A percentile compares a stretch with the other conserved stretches of the same genome.
Evolutionary conservation across 73 alveolate genomes (phyloP).

Genomic region (Urostyla sp.): DNA sequence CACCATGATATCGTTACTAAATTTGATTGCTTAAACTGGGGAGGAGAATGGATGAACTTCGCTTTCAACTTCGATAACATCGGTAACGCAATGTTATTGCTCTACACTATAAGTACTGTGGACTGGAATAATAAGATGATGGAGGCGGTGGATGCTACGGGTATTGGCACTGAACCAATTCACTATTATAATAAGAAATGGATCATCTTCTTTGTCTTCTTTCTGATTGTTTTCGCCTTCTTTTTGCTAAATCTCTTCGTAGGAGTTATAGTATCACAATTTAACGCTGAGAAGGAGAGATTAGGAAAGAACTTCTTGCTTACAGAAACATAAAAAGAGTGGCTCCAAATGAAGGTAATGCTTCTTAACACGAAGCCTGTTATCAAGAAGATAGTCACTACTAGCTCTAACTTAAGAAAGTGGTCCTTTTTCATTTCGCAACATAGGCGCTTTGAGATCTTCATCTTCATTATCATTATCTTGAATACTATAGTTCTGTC

Average conservation of each 20-base stretch:
- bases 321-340: conserved; percentile 43
- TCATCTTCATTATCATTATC: neutral
- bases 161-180: conserved; percentile 39
- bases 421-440: neutral
- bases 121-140: conserved; percentile 56
- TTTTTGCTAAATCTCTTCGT: conserved; percentile 66
- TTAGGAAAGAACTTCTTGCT: conserved; percentile 44
- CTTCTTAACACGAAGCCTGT: conserved; percentile 35
- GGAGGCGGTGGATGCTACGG: conserved; percentile 27
- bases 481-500: conserved; percentile 26
- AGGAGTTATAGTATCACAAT: conserved; percentile 65
- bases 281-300: conserved; percentile 53
- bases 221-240: conserved; percentile 48
- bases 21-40: conserved; percentile 53
- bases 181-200: conserved; percentile 16
- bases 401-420: too few relatives aligned
- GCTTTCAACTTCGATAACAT: conserved; percentile 22
- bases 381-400: too few relatives aligned
- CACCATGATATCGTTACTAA: neutral
- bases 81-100: neutral
- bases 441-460: neutral
- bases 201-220: conserved; percentile 48
- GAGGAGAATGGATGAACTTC: conserved; percentile 48
- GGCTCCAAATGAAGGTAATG: conserved; percentile 46
- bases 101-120: conserved; percentile 34